phyloP scores from a whole-genome alignment of 2,329 filamentous ascomycete species.

The Botrytis byssoidea region DNA sequence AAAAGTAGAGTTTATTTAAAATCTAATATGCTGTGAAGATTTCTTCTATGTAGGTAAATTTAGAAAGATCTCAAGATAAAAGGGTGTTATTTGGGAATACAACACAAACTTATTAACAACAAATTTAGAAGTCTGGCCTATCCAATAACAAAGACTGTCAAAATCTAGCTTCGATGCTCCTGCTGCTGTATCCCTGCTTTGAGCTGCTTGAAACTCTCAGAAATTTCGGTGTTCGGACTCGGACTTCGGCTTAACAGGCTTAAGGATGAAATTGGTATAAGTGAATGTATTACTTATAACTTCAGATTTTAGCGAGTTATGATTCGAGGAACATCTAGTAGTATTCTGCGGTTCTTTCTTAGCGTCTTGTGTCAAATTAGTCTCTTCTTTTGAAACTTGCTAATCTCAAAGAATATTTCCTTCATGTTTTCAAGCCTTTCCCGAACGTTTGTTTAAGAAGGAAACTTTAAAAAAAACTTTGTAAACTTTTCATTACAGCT shows the following conservation, averaged over 20 bases:
- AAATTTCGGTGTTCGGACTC: neutral
- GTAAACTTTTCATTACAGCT: neutral
- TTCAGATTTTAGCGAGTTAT: neutral
- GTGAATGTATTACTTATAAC: neutral
- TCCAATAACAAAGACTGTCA: neutral
- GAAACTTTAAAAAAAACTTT: no score
- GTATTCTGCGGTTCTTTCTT: neutral
- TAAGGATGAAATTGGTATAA: neutral
- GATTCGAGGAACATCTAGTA: neutral
- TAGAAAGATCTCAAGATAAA: neutral
- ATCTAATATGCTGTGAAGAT: neutral
- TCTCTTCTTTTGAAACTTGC: neutral
- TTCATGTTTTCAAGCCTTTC: neutral
- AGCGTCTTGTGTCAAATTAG: neutral
- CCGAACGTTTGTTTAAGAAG: no score
- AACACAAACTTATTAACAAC: neutral
- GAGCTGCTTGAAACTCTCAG: neutral
- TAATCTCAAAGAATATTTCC: neutral
- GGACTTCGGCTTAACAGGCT: neutral
- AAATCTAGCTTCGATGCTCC: neutral
- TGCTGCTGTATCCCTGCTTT: neutral
- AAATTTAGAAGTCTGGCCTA: neutral
- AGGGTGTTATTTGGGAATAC: no score
- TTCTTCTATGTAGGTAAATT: rapidly evolving
- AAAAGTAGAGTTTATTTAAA: neutral